A percentile compares a stretch with the other conserved stretches of the same genome.
These are phyloP conservation scores for Amorphotheca resinae DNA, from an alignment of 495 filamentous ascomycete genomes.

Conservation along the genomic window DNA sequence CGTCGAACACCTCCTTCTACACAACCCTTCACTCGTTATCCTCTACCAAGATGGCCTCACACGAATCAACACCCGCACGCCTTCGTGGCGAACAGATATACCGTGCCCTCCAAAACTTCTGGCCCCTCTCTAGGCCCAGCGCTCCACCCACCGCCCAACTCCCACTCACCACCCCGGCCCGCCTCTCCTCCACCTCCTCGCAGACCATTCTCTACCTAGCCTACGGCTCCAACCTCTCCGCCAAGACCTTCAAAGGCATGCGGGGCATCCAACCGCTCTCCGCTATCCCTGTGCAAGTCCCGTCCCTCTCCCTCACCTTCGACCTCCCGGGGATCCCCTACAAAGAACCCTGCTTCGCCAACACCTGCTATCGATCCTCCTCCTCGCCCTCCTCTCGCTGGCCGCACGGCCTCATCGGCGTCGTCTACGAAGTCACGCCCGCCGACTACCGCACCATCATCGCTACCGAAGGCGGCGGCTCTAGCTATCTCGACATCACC, in stretches of 20 bases:
- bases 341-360: constrained; percentile 84
- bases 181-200: constrained; percentile 1
- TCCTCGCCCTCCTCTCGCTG: constrained; percentile 36
- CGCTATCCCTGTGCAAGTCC: constrained; percentile 66
- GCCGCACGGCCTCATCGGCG: constrained; percentile 73
- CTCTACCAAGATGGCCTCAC: neutral
- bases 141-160: neutral
- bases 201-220: constrained; percentile 77
- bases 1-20: neutral
- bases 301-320: constrained; percentile 64
- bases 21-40: neutral
- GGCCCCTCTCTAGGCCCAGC: neutral
- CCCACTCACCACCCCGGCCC: constrained; percentile 2
- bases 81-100: neutral
- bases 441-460: constrained; percentile 78
- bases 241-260: constrained; percentile 58
- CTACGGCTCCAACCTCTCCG: constrained; percentile 82
- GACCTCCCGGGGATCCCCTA: constrained; percentile 81
- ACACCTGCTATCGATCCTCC: constrained; percentile 44
- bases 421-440: constrained; percentile 85
- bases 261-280: constrained; percentile 72
- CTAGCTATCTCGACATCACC: constrained; percentile 68
- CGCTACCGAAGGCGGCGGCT: constrained; percentile 77
- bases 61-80: neutral
- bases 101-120: neutral